Base-by-base conservation (phyloP, 202 grass and related monocot species). In the Panicum hallii region DNA sequence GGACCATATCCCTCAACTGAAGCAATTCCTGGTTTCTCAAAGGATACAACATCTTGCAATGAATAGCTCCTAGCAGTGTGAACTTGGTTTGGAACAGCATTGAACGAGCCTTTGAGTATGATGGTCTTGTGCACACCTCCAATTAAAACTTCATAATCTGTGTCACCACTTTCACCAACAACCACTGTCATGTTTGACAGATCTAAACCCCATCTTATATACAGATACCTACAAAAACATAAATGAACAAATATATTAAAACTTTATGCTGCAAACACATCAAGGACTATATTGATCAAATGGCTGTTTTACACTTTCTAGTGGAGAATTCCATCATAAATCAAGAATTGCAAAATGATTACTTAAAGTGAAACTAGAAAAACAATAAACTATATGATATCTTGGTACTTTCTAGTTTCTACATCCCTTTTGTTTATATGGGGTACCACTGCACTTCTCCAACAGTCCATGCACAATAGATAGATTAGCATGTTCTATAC, bases 131-230 rank as follows among this genome's bases (percentile, higher is more conserved):
- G 93, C 55, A 95, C 46, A 4, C 93, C 88, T 70, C 88, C 88
- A 50, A 93, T 86, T 68, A 93, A 64, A 57, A 73, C 83, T 60
- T 95, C 93, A 89, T 95, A 95, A 89, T 95, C 90, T 74, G 88
- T 91, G 75, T 95, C 90, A 44, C 93, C 93, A 83, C 86, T 91
- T 83, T 93, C 90, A 80, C 93, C 88, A 19, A 95, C 93, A 64
- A 91, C 70, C 30, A 95, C 86, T 6, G 88, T 58, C 88, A 93
- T 91, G 53, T 91, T 91, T 87, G 88, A 89, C 20, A 95, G 78
- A 64, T 87, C 84, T 60, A 85, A n/a, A 5, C 88, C 90, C 88
- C 93, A 95, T 74, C 93, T 85, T 61, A 95, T 62, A 89, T 91
- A 95, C 32, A 95, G 50, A 70, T 95, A 95, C 89, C 93, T 93